These are phyloP conservation scores for Spergularia bocconei DNA, from an alignment of 148 eudicot species.

Conservation along the genomic window DNA sequence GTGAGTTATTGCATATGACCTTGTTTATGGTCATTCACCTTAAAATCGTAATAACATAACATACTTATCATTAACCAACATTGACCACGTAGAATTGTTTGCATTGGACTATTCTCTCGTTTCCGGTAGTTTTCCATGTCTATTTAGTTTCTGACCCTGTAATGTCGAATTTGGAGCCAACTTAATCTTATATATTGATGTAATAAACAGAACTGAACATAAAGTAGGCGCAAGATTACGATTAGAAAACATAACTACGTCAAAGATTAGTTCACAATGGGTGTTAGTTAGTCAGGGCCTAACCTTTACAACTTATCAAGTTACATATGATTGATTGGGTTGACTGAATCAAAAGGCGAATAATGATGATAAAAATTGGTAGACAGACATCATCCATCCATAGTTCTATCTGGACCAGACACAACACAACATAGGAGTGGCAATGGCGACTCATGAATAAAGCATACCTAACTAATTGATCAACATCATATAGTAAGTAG, in stretches of 20 bases:
- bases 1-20: too few relatives aligned
- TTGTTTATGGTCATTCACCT: too few relatives aligned
- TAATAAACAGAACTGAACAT: too few relatives aligned
- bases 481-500: neutral
- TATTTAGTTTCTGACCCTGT: neutral
- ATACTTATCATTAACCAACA: too few relatives aligned
- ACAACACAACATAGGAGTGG: neutral
- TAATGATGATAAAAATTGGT: neutral
- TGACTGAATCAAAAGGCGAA: neutral
- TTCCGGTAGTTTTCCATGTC: neutral
- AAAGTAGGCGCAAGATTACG: too few relatives aligned
- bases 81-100: too few relatives aligned
- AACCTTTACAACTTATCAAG: neutral
- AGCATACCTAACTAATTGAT: conserved; percentile 24
- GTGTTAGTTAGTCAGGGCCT: conserved; percentile 8
- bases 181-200: neutral
- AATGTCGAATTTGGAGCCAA: neutral
- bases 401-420: conserved; percentile 3
- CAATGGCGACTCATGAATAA: neutral
- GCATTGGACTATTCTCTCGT: too few relatives aligned
- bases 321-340: conserved; percentile 1
- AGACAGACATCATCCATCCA: conserved; percentile 2
- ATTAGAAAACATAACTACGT: neutral
- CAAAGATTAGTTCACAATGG: conserved; percentile 12
- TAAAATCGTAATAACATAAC: too few relatives aligned